Conservation (phyloP, 768 basidiomycete species). For the Podaxis carcinomalis region DNA sequence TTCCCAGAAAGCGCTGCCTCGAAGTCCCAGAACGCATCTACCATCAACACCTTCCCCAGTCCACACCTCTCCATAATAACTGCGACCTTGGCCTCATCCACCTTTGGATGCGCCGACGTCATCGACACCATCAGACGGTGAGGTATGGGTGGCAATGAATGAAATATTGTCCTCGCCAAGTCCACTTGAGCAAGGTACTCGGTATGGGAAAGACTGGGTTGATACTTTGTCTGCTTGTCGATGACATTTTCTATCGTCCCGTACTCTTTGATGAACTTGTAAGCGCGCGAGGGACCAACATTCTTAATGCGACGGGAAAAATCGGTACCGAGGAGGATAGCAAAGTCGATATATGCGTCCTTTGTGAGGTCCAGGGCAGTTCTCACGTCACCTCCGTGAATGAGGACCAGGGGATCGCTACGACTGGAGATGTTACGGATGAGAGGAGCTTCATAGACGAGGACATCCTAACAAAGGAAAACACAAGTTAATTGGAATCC, state of each 20-base stretch:
- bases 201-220: constrained; percentile 39
- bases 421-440: constrained; percentile 70
- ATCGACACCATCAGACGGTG: constrained; percentile 25
- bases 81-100: constrained; percentile 38
- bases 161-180: constrained; percentile 60
- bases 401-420: constrained; percentile 52
- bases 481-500: constrained; percentile 5
- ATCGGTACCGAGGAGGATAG: constrained; percentile 85
- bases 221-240: constrained; percentile 44
- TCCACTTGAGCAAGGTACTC: constrained; percentile 64
- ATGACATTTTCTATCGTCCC: constrained; percentile 72
- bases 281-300: constrained; percentile 74
- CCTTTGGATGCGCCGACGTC: constrained; percentile 21
- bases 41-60: constrained; percentile 37
- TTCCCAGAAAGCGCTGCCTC: constrained; percentile 52
- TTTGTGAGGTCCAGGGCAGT: constrained; percentile 51
- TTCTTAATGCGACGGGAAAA: constrained; percentile 83
- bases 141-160: constrained; percentile 62
- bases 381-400: constrained; percentile 64
- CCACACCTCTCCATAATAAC: constrained; percentile 47
- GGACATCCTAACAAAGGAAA: constrained; percentile 54
- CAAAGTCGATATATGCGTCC: constrained; percentile 73
- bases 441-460: constrained; percentile 79
- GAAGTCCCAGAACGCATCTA: constrained; percentile 36
- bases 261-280: constrained; percentile 68